Percentiles rank a stretch among this genome's conserved stretches.
These are phyloP conservation scores for Claviceps pazoutovae DNA, from an alignment of 2,329 filamentous ascomycete species.

Conservation along the genomic window DNA sequence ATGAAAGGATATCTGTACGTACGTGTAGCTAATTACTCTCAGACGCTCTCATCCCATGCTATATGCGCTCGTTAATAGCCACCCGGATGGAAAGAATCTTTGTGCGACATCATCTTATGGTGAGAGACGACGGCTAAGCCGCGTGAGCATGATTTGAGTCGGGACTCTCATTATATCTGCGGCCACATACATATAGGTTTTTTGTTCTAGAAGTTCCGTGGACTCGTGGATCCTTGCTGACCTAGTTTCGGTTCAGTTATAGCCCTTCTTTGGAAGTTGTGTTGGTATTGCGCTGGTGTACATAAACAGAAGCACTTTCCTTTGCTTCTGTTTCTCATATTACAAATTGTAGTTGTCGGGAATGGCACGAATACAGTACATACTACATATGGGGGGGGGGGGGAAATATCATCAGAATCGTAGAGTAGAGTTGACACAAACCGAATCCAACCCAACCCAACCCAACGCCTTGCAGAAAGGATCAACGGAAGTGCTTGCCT, in stretches of 20 bases:
- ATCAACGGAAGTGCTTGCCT: background rate
- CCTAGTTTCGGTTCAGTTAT: background rate
- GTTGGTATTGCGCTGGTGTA: background rate
- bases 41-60: no score
- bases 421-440: constrained; percentile 4
- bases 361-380: constrained; percentile 6
- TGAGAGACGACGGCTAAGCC: no score
- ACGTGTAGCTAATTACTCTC: no score
- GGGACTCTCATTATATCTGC: no score
- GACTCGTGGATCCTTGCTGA: background rate
- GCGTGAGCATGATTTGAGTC: no score
- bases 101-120: no score
- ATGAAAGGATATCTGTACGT: no score
- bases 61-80: no score
- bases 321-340: background rate
- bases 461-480: constrained; percentile 5
- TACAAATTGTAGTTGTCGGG: constrained; percentile 5
- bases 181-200: no score
- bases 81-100: no score
- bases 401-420: constrained; percentile 24
- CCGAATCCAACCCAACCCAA: constrained; percentile 2
- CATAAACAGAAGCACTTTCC: background rate
- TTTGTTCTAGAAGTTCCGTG: background rate
- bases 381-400: constrained; percentile 14
- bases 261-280: background rate